Evolutionary conservation across 805 yeast species (phyloP).

Genomic region (Candida tallmaniae): DNA sequence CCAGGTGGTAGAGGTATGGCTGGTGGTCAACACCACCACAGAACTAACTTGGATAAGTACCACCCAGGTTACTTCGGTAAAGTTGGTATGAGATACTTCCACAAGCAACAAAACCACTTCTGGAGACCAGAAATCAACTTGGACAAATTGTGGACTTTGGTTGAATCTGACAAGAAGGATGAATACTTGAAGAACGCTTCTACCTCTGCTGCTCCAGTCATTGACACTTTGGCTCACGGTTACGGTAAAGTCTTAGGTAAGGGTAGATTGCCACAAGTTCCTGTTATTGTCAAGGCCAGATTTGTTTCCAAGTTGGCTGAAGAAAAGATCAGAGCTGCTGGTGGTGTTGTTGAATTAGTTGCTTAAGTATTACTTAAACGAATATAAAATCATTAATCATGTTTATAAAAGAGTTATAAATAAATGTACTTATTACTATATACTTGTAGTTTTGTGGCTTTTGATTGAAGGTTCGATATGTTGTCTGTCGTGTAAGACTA

Average conservation of each 20-base stretch:
- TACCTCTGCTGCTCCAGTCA: slow-evolving; percentile 93
- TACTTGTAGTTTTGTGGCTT: no score
- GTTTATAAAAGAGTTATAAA: slow-evolving; percentile 6
- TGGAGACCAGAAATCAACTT: slow-evolving; percentile 98
- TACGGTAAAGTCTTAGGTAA: slow-evolving; percentile 99
- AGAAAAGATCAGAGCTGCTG: slow-evolving; percentile 99
- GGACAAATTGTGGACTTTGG: slow-evolving; percentile 97
- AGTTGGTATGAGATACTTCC: slow-evolving; percentile 99
- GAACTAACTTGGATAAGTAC: slow-evolving; percentile 99
- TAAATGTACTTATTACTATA: slow-evolving; percentile 8
- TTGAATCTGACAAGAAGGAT: slow-evolving; percentile 91
- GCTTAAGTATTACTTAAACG: slow-evolving; percentile 84
- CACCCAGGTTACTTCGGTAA: slow-evolving; percentile 99
- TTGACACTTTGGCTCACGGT: slow-evolving; percentile 98
- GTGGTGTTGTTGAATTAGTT: slow-evolving; percentile 99
- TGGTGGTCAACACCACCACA: slow-evolving; percentile 99
- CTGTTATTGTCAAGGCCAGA: slow-evolving; percentile 99
- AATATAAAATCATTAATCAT: slow-evolving; percentile 5
- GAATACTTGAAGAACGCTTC: slow-evolving; percentile 83
- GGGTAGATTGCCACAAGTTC: slow-evolving; percentile 97
- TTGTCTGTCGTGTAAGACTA: no score
- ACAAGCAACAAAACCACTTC: slow-evolving; percentile 88
- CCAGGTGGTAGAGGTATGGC: slow-evolving; percentile 99
- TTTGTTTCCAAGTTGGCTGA: slow-evolving; percentile 98
- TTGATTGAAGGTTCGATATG: no score